Evolutionary conservation across 495 filamentous ascomycete genomes (phyloP), one percentile per base, ranked within the genome.

Genomic region (Penicillium argentinense): DNA sequence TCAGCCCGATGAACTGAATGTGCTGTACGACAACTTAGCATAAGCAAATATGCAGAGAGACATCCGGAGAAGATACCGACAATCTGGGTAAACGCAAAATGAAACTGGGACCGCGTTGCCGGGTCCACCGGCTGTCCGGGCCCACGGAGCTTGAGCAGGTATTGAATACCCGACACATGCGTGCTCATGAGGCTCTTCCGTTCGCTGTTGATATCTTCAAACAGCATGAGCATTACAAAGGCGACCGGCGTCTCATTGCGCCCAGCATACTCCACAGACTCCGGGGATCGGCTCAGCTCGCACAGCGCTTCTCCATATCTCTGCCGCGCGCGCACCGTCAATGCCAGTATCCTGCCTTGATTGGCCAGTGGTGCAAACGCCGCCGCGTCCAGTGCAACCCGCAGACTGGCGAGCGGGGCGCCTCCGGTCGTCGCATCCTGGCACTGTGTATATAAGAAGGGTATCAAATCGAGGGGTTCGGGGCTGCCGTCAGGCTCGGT

Each of bases 31-130:
- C 1, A 11, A 24, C 11, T 55, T 16, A 55, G 47, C 25, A 25
- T n/a, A 11, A 11, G 17, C 13, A 13, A 8, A 21, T 4, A n/a
- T 23, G 22, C n/a, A 2, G 14, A 34, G 28, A 26, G 9, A 3
- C 24, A 36, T 32, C 27, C n/a, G n/a, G n/a, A n/a, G n/a, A n/a
- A n/a, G n/a, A n/a, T n/a, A n/a, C n/a, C n/a, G n/a, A 55, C 52
- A 34, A 50, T 40, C 22, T 55, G 52, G n/a, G 52, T 46, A 39
- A 45, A 50, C 1, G 52, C 52, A 33, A 55, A 55, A 49, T 55
- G 42, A 25, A 55, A 55, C 9, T 46, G 24, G 33, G 45, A 55
- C 22, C 45, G 51, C 11, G 45, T 50, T 37, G 47, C 36, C 11
- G 42, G 47, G 16, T 47, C 38, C 23, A 32, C 40, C 33, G 50